phyloP scores from a whole-genome alignment of 2,329 filamentous ascomycete species.

The Sclerotinia subarctica region DNA sequence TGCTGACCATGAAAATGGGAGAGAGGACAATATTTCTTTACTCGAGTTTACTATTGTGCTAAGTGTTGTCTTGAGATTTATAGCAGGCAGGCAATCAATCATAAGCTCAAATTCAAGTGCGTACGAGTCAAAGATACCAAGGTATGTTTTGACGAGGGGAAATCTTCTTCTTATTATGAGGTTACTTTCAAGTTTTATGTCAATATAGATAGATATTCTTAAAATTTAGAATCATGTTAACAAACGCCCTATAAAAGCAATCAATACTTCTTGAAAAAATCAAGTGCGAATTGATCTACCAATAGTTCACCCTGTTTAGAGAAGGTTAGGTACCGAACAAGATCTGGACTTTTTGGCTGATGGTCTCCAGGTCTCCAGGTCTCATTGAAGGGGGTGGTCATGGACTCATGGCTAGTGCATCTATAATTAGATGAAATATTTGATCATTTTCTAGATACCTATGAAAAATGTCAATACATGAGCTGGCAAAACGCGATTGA shows the following conservation, averaged over 20 bases:
- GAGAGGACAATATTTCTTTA: not conserved
- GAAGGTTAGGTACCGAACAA: not conserved
- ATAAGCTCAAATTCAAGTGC: not conserved
- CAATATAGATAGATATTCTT: not conserved
- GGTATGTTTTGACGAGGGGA: not conserved
- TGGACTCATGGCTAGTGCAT: not conserved
- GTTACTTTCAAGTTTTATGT: not conserved
- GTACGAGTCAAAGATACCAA: not conserved
- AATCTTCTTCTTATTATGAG: not conserved
- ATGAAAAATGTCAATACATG: conserved; percentile 2
- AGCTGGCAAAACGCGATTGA: conserved; percentile 4
- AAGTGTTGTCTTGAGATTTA: not conserved
- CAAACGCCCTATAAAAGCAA: not conserved
- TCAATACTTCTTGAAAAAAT: not conserved
- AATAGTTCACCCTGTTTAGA: not conserved
- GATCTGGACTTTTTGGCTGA: conserved; percentile 6
- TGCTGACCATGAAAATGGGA: conserved; percentile 8
- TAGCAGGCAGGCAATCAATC: not conserved
- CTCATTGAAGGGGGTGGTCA: not conserved
- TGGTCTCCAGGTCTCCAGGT: not conserved
- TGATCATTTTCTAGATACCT: not conserved
- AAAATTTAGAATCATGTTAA: not conserved
- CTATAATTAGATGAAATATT: conserved; percentile 15
- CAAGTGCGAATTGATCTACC: conserved; percentile 1
- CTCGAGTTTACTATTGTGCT: not conserved